Evolutionary conservation across 305 asterid species (phyloP).

Genomic region (Fraxinus latifolia): DNA sequence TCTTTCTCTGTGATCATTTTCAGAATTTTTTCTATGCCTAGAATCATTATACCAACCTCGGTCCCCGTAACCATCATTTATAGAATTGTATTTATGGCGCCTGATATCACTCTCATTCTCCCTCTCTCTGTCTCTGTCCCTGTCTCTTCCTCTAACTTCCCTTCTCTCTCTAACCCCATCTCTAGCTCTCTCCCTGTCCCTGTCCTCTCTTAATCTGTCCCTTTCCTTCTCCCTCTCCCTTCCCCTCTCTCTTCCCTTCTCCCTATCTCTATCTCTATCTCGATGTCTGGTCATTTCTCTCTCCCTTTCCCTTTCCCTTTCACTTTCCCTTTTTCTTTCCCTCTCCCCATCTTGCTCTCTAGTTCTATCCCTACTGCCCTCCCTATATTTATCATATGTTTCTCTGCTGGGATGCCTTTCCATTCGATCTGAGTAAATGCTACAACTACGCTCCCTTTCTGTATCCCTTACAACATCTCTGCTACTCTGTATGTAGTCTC

Average conservation of each 20-base stretch:
- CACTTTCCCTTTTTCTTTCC: conserved; percentile 31
- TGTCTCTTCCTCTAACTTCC: conserved; percentile 31
- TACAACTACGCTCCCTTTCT: conserved; percentile 62
- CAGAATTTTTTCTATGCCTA: conserved; percentile 54
- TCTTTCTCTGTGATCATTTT: conserved; percentile 41
- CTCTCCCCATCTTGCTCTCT: conserved; percentile 23
- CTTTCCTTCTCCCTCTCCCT: conserved; percentile 9
- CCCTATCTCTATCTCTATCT: conserved; percentile 41
- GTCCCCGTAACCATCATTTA: conserved; percentile 44
- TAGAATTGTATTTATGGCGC: conserved; percentile 40
- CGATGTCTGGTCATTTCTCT: conserved; percentile 37
- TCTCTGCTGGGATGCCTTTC: conserved; percentile 53
- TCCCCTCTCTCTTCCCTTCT: conserved; percentile 24
- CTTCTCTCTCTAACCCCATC: conserved; percentile 27
- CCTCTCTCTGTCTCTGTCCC: conserved; percentile 46
- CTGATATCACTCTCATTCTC: conserved; percentile 51
- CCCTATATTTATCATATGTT: conserved; percentile 42
- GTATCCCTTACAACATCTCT: conserved; percentile 48
- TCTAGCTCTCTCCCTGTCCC: conserved; percentile 32
- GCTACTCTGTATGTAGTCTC: conserved; percentile 41
- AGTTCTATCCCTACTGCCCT: conserved; percentile 50
- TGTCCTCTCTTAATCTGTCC: conserved; percentile 27
- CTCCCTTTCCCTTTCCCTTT: conserved; percentile 29
- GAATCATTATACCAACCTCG: conserved; percentile 41
- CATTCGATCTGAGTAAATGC: conserved; percentile 42